Base-by-base conservation (phyloP, 352 stramenopile genomes). In the Salisapilia sapeloensis region DNA sequence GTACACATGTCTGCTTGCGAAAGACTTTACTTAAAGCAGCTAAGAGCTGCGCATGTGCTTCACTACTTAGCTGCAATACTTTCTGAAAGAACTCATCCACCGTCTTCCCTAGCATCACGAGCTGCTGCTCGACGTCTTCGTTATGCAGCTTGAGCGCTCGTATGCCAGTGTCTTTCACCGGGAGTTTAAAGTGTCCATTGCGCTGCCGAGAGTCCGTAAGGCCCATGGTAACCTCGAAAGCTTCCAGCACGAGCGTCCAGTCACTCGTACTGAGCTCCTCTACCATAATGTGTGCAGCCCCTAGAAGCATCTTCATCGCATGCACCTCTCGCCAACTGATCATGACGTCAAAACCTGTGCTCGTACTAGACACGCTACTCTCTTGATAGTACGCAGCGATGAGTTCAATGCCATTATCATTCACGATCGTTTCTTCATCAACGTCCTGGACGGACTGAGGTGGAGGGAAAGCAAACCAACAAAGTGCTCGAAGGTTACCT, bases 291-390 rank as follows among this genome's bases (percentile, higher is more conserved):
- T 90, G 75, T 11, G 74, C 72, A 11, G 75, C 65, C 14, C 65
- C 69, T 33, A 85, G 86, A 12, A 90, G 48, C 8, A 71, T 66
- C 38, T 90, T 90, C 75, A 90, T 90, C n/a, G 75, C 75, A 25
- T 86, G 75, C 19, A 90, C 66, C 46, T 90, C 67, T 18, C 71
- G 60, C 75, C 75, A 90, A 26, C 55, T 84, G 29, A 86, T 52
- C 18, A 63, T 42, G 14, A 83, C 62, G 5, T 74, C 26, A 32
- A 53, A 80, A 20, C 57, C 77, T 23, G 83, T 64, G 6, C 57
- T 86, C 66, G 4, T 83, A 61, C 2, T 42, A 25, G 10, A 35
- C 38, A 7, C 18, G 33, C 29, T 83, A 64, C 7, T 27, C 13
- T 79, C 50, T 2, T 27, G 24, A 40, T 69, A 44, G 6, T 72